Conservation (phyloP, 768 basidiomycete genomes). For the Pilatotrama ljubarskyi region DNA sequence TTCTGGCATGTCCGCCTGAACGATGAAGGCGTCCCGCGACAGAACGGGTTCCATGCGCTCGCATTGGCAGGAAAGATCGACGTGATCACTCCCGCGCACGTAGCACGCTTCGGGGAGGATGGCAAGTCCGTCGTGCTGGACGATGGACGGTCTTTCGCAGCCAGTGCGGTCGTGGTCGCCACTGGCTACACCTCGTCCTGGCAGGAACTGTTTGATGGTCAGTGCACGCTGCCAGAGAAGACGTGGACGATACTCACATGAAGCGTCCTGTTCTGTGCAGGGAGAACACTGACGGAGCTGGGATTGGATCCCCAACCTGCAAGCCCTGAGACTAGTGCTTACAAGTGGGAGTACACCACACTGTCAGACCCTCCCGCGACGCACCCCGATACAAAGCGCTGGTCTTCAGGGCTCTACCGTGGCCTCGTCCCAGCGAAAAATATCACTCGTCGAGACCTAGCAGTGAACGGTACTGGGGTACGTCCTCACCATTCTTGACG, state of each 20-base stretch:
- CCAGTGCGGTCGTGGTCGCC: constrained; percentile 51
- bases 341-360: constrained; percentile 34
- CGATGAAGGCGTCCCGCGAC: constrained; percentile 53
- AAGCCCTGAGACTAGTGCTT: constrained; percentile 6
- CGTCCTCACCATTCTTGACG: constrained; percentile 17
- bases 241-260: neutral
- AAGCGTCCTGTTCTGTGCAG: constrained; percentile 46
- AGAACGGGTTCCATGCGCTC: constrained; percentile 50
- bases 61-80: constrained; percentile 50
- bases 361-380: constrained; percentile 14
- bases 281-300: constrained; percentile 47
- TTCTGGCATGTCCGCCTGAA: constrained; percentile 49
- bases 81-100: constrained; percentile 47
- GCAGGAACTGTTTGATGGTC: constrained; percentile 44
- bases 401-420: constrained; percentile 54
- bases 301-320: constrained; percentile 47
- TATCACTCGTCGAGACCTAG: constrained; percentile 56
- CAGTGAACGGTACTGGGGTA: constrained; percentile 63
- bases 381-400: constrained; percentile 36
- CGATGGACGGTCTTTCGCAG: constrained; percentile 42
- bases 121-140: constrained; percentile 42
- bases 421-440: constrained; percentile 65
- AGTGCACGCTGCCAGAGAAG: neutral
- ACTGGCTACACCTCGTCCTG: constrained; percentile 65
- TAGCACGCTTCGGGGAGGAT: constrained; percentile 36